Evolutionary conservation across 306 rosid genomes (phyloP), one percentile per base, ranked within the genome.

Genomic region (Begonia masoniana): DNA sequence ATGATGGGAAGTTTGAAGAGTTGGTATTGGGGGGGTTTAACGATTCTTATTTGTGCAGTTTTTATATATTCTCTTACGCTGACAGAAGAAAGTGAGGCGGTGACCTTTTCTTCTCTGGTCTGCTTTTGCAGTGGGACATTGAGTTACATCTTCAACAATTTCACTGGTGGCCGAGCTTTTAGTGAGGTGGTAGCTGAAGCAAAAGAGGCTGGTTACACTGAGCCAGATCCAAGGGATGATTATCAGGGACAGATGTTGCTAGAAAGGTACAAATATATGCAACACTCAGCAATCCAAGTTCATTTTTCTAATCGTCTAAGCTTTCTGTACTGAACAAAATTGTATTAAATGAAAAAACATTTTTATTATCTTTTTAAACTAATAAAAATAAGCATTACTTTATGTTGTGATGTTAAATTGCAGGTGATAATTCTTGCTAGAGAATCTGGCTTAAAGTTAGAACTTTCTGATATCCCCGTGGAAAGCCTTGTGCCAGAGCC

Each of bases 161-260:
- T 85, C 36, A 66, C 72, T 50, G 82, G 77, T 51, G 63, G 72
- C 21, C 83, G 76, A 43, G 69, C 72, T 57, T 86, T 91, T 68
- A 91, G 99, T 57, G 94, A 86, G 73, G 94, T 91, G 51, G 99
- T 91, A 52, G 55, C 82, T 17, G 92, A 86, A 74, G 99, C 99
- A 69, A 86, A 83, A 79, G 76, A 73, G 59, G 99, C 96, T 10
- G 99, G 99, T 68, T 91, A 65, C 72, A 91, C 99, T 13, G 99
- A 91, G 79, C 99, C 99, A 3, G 96, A 91, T 77, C 99, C 94
- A 43, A 83, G 99, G 59, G 99, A 91, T 72, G 99, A 91, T 65
- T 86, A 36, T 81, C 99, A 35, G 99, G 99, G 76, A 81, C 88
- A 50, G 96, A 91, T 79, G 99, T 91, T 71, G 85, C 92, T 53